Conservation (phyloP, 2,329 filamentous ascomycete genomes). For the Knufia petricola region DNA sequence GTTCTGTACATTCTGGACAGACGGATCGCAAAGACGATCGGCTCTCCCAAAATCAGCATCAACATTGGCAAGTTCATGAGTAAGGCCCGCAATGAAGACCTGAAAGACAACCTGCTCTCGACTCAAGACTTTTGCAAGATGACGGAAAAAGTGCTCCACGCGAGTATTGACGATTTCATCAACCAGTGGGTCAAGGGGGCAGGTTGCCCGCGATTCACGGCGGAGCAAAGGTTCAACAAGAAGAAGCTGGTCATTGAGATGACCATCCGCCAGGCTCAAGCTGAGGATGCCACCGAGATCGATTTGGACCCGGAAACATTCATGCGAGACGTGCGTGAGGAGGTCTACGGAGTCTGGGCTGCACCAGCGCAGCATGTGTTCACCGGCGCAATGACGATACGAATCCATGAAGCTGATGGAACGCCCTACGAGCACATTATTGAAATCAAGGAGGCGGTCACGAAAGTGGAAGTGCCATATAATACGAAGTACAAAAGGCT, state of each 20-base stretch:
- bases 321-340: conserved; percentile 74
- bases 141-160: conserved; percentile 81
- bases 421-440: conserved; percentile 98
- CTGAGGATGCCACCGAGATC: conserved; percentile 45
- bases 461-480: conserved; percentile 89
- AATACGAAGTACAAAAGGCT: conserved; percentile 98
- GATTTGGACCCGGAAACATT: conserved; percentile 65
- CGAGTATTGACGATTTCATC: conserved; percentile 83
- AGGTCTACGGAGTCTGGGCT: conserved; percentile 57
- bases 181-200: conserved; percentile 83
- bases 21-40: conserved; percentile 77
- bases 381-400: conserved; percentile 91
- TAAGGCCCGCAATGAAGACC: conserved; percentile 72
- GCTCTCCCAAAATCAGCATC: conserved; percentile 70
- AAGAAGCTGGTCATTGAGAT: conserved; percentile 93
- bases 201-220: conserved; percentile 79
- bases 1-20: conserved; percentile 92
- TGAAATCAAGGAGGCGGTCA: conserved; percentile 78
- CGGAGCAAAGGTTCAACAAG: conserved; percentile 90
- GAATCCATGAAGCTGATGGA: conserved; percentile 95
- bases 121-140: conserved; percentile 68
- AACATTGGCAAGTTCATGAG: conserved; percentile 80
- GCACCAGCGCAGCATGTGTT: conserved; percentile 69
- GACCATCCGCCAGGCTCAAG: conserved; percentile 68
- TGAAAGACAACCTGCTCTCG: conserved; percentile 60